Evolutionary conservation across 345 rosid species (phyloP), one percentile per base, ranked within the genome.

Genomic region (Trapa bicornis): DNA sequence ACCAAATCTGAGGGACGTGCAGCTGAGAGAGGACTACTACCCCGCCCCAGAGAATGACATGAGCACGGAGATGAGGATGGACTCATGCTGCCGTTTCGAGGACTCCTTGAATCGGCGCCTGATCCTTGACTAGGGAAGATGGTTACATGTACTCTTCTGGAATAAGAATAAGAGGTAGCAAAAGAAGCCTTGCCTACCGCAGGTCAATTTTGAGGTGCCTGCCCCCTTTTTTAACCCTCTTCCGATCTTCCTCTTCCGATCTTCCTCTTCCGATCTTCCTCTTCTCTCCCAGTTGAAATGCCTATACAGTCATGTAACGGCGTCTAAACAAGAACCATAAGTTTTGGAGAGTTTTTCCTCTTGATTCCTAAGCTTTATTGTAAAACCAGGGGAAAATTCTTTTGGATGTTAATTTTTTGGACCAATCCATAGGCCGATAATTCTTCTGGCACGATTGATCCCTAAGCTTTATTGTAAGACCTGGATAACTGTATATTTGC

Each of bases 11-110:
- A 87, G 96, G 69, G 97, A 91, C 66, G 96, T 86, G 33, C 97
- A 91, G 80, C 83, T 94, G 57, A 80, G 96, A 74, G 97, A 81
- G 66, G 96, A 94, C 66, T 89, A 91, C 69, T 94, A 88, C 72
- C 99, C 99, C 0, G 99, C 97, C n/a, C 96, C 97, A 0, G 99
- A 85, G 73, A 81, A 86, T 0, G 97, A 89, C 56, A 86, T 83
- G 88, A 87, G 89, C 70, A 82, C 97, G 0, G 96, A 94, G 74
- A 87, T 94, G 96, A 85, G 99, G 71, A 87, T 69, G 13, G 96
- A 76, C 48, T 91, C 96, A 0, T 91, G 93, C 74, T 74, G 92
- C 54, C 85, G 97, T 41, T 91, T 95, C n/a, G 99, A 91, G 74
- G 90, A 84, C 56, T 83, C 82, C 0, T 68, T 89, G 66, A 95